phyloP scores from a whole-genome alignment of 805 yeast genomes.

The Zygoascus biomembranicola region DNA sequence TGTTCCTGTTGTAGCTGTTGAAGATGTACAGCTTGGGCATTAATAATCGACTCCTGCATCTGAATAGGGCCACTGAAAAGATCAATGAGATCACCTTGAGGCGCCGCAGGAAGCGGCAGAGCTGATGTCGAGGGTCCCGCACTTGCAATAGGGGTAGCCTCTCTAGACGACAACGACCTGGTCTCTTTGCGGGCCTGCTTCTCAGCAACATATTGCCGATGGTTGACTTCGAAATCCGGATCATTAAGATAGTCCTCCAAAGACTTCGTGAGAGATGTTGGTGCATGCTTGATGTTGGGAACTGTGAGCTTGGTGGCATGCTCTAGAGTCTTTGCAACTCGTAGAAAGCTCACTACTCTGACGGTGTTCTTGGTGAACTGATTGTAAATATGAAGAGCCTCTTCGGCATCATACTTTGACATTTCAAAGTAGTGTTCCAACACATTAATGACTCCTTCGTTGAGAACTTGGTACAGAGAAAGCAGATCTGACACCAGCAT shows the following conservation, averaged over 20 bases:
- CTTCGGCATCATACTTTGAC: constrained; percentile 75
- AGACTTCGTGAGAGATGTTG: constrained; percentile 80
- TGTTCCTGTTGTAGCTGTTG: constrained; percentile 19
- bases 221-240: constrained; percentile 71
- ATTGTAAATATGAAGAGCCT: constrained; percentile 77
- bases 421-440: constrained; percentile 94
- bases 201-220: constrained; percentile 69
- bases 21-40: constrained; percentile 2
- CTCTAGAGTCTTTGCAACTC: constrained; percentile 84
- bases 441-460: constrained; percentile 92
- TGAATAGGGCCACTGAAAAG: constrained; percentile 40
- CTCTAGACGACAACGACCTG: background rate
- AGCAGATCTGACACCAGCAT: constrained; percentile 84
- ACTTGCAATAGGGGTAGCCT: background rate
- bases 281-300: constrained; percentile 95
- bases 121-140: constrained; percentile 3
- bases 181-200: constrained; percentile 31
- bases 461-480: constrained; percentile 77
- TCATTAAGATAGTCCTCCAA: constrained; percentile 85
- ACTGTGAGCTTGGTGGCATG: constrained; percentile 81
- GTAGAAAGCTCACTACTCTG: constrained; percentile 77
- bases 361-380: constrained; percentile 78
- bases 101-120: constrained; percentile 11
- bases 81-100: constrained; percentile 53
- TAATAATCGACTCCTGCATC: constrained; percentile 8